Evolutionary conservation across 176 grass and related monocot species (phyloP).

Genomic region (Ensete glaucum): DNA sequence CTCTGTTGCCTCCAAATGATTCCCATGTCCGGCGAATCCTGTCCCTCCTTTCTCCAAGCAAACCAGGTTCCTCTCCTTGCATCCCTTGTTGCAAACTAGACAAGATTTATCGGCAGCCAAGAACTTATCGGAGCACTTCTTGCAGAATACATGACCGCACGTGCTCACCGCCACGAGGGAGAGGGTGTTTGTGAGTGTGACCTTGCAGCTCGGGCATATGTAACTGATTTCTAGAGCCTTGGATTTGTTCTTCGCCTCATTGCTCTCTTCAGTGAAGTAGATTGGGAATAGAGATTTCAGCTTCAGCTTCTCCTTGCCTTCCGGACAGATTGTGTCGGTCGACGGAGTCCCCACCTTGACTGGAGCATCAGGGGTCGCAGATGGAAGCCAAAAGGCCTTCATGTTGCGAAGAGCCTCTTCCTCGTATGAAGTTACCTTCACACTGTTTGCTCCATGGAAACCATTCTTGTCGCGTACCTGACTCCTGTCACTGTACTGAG

Average conservation of each 20-base stretch:
- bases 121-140: slow-evolving; percentile 92
- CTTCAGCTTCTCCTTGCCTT: slow-evolving; percentile 92
- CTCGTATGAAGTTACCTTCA: slow-evolving; percentile 92
- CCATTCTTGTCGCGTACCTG: slow-evolving; percentile 50
- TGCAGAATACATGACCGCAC: slow-evolving; percentile 95
- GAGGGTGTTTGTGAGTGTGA: slow-evolving; percentile 80
- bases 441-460: slow-evolving; percentile 95
- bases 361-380: slow-evolving; percentile 68
- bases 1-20: slow-evolving; percentile 59
- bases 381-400: slow-evolving; percentile 99
- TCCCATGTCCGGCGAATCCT: slow-evolving; percentile 65
- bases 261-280: slow-evolving; percentile 54
- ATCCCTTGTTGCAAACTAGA: slow-evolving; percentile 61
- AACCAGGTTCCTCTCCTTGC: slow-evolving; percentile 81
- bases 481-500: slow-evolving; percentile 51
- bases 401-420: slow-evolving; percentile 94
- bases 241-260: slow-evolving; percentile 35
- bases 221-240: slow-evolving; percentile 59
- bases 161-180: slow-evolving; percentile 59
- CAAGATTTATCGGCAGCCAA: slow-evolving; percentile 63
- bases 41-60: slow-evolving; percentile 90
- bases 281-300: slow-evolving; percentile 77
- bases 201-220: slow-evolving; percentile 95
- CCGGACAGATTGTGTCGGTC: slow-evolving; percentile 62
- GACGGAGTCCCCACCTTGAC: slow-evolving; percentile 55